Base-by-base conservation (phyloP, 225 moss, liverwort and hornwort genomes). In the Sphagnum contortum region DNA sequence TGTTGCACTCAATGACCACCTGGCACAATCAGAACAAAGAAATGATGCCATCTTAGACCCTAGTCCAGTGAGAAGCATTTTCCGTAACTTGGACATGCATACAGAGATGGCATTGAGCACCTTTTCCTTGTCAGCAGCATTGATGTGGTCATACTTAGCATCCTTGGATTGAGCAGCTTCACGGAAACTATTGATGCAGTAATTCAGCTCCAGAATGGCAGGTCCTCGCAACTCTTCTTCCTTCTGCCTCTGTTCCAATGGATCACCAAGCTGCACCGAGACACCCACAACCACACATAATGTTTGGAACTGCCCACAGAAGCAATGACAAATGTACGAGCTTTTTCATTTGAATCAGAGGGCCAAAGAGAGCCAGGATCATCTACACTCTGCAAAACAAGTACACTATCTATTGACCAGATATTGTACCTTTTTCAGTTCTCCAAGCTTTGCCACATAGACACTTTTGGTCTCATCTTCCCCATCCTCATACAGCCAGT, bases 401-500 rank as follows among this genome's bases (percentile, higher is more conserved):
- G 29, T 29, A 29, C 29, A 29, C 29, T 29, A 29, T 29, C 29
- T 29, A 29, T 29, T 29, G 0, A 29, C 29, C 29, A 29, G 29
- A 29, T 29, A 29, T 1, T 29, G 29, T 68, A 61, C 87, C 89
- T 91, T 93, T 74, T 76, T 88, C 61, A 98, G 75, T 64, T 98
- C 98, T 6, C 76, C 87, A 2, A 98, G 77, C 82, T 98, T 98
- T 46, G 91, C 87, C 6, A 83, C 87, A 75, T 98, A 98, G 6
- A 98, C 91, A 66, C 98, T 86, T 70, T 98, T 98, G 64, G 86
- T 93, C 70, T 98, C 98, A 66, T 98, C 98, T 57, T 98, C 98
- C 1, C 98, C 98, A 9, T 98, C 98, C 68, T 98, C 98, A 55
- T 98, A 98, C 66, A 98, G 52, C 98, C 98, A 98, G 73, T 98